Percentiles rank a stretch among this genome's conserved stretches.
phyloP scores from a whole-genome alignment of 164 flowering plant species.

The Liquidambar formosana region DNA sequence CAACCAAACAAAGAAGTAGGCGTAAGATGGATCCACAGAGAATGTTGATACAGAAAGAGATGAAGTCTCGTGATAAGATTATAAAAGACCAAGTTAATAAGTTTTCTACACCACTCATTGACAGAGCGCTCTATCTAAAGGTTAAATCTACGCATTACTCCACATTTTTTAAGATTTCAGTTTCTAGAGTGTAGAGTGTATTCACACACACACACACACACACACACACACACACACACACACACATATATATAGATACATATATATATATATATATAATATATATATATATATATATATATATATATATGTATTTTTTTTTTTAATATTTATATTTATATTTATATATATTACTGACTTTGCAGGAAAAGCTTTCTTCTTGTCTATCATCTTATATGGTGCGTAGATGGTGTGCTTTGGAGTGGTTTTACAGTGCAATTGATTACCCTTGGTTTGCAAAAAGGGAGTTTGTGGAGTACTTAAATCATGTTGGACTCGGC shows the following conservation, averaged over 20 bases:
- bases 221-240: too few species aligned
- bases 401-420: slow-evolving; percentile 86
- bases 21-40: slow-evolving; percentile 56
- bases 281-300: too few species aligned
- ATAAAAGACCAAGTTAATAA: slow-evolving; percentile 30
- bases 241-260: too few species aligned
- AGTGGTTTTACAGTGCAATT: slow-evolving; percentile 96
- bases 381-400: slow-evolving; percentile 57
- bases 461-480: slow-evolving; percentile 91
- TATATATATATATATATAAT: too few species aligned
- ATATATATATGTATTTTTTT: too few species aligned
- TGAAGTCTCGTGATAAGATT: slow-evolving; percentile 33
- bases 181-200: neutral
- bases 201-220: too few species aligned
- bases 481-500: slow-evolving; percentile 88
- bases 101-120: slow-evolving; percentile 27
- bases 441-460: slow-evolving; percentile 98
- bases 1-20: slow-evolving; percentile 62
- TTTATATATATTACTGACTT: slow-evolving; percentile 3
- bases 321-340: too few species aligned
- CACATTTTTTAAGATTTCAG: neutral
- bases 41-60: slow-evolving; percentile 28
- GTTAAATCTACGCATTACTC: slow-evolving; percentile 24
- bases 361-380: slow-evolving; percentile 65
- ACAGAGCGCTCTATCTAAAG: slow-evolving; percentile 39